Evolutionary conservation across 805 yeast genomes (phyloP).

Genomic region (Candida silvatica): DNA sequence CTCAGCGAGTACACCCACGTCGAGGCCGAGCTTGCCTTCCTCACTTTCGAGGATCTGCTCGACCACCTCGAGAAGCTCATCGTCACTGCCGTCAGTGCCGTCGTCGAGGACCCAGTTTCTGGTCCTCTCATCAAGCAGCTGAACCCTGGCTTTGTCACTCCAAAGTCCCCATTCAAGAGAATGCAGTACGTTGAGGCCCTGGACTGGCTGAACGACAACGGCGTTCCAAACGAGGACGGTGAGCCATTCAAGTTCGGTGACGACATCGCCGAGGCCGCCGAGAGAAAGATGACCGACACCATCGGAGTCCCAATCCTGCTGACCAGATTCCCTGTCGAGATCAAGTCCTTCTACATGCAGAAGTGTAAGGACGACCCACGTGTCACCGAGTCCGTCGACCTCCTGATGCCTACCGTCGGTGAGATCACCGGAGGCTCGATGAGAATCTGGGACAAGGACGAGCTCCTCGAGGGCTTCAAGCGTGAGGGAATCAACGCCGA

Average conservation of each 20-base stretch:
- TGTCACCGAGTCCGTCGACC: conserved; percentile 97
- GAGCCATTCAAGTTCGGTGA: conserved; percentile 93
- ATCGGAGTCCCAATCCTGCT: conserved; percentile 89
- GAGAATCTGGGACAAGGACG: conserved; percentile 83
- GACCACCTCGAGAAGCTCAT: conserved; percentile 77
- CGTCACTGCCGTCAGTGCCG: conserved; percentile 59
- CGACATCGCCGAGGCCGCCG: conserved; percentile 99
- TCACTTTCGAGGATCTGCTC: conserved; percentile 80
- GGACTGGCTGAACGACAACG: conserved; percentile 94
- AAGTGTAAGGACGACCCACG: conserved; percentile 83
- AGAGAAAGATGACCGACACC: conserved; percentile 95
- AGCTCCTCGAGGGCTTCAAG: conserved; percentile 81
- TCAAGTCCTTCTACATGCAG: conserved; percentile 97
- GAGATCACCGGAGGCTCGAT: conserved; percentile 98
- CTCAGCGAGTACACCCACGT: conserved; percentile 94
- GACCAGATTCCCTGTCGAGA: conserved; percentile 92
- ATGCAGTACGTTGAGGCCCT: conserved; percentile 87
- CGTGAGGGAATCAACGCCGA: conserved; percentile 82
- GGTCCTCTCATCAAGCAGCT: conserved; percentile 85
- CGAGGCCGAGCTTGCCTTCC: conserved; percentile 88
- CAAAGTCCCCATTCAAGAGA: conserved; percentile 81
- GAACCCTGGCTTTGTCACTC: conserved; percentile 86
- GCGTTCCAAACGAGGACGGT: conserved; percentile 90
- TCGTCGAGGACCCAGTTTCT: conserved; percentile 83
- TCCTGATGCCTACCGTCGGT: conserved; percentile 98